A percentile compares a stretch with the other conserved stretches of the same genome.
Conservation (phyloP, 108 stramenopile species). For the Cyclotella atomus region DNA sequence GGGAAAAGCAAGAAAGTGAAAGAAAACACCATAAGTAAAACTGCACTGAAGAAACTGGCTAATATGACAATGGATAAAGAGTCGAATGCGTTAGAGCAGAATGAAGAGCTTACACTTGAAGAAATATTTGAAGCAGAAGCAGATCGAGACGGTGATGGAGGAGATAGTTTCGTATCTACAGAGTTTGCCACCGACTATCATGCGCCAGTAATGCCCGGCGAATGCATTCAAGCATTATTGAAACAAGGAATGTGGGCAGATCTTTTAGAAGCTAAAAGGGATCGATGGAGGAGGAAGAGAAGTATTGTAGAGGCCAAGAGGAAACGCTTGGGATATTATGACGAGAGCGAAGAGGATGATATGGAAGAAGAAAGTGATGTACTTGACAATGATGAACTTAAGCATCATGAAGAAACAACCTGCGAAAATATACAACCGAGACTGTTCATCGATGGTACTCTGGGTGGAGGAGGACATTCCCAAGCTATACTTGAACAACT, state of each 20-base stretch:
- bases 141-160: background rate
- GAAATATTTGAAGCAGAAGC: constrained; percentile 12
- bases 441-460: constrained; percentile 85
- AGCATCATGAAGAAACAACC: background rate
- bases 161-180: constrained; percentile 3
- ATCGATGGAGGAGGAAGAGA: constrained; percentile 40
- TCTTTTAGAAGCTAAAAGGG: constrained; percentile 22
- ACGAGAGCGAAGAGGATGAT: constrained; percentile 16
- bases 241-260: constrained; percentile 41
- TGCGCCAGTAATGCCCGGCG: constrained; percentile 85
- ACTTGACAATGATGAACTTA: background rate
- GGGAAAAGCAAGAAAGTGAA: constrained; percentile 35
- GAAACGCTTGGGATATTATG: constrained; percentile 30
- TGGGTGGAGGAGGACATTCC: constrained; percentile 91
- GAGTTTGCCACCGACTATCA: constrained; percentile 79
- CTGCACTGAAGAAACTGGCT: constrained; percentile 10
- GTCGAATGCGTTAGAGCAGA: background rate
- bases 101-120: background rate
- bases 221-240: constrained; percentile 80
- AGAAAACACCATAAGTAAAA: constrained; percentile 1
- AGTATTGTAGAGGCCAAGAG: constrained; percentile 35
- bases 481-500: constrained; percentile 66
- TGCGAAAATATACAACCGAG: constrained; percentile 33
- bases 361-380: background rate
- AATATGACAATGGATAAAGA: background rate